Conservation (phyloP, 2,329 filamentous ascomycete genomes). For the Fusarium sulawesiense region DNA sequence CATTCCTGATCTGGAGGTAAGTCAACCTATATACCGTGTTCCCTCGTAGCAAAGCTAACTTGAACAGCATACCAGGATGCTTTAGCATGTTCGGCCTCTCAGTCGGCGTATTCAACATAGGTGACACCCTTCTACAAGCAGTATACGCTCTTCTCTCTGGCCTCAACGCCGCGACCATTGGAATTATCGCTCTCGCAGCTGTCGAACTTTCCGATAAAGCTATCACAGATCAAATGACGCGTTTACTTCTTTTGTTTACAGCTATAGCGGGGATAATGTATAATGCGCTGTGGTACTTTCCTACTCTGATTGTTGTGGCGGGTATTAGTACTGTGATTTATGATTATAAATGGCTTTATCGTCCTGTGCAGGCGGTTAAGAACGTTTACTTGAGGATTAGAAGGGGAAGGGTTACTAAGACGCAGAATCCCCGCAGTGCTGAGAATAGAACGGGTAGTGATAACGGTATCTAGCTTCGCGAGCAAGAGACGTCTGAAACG, state of each 20-base stretch:
- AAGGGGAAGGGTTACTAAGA: rapidly evolving
- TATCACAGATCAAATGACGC: conserved; percentile 71
- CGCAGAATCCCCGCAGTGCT: rapidly evolving
- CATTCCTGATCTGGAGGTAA: conserved; percentile 73
- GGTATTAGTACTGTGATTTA: not conserved
- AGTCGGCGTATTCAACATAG: conserved; percentile 71
- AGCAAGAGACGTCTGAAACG: rapidly evolving
- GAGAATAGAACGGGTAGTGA: not conserved
- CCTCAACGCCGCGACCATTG: conserved; percentile 77
- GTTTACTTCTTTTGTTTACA: conserved; percentile 72
- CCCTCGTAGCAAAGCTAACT: too few species aligned
- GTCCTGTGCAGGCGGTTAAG: conserved; percentile 8
- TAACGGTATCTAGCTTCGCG: not conserved
- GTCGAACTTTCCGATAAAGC: conserved; percentile 75
- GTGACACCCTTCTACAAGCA: conserved; percentile 66
- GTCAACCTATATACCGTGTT: too few species aligned
- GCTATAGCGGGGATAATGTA: conserved; percentile 75
- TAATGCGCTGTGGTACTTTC: conserved; percentile 81
- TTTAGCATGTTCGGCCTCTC: conserved; percentile 76
- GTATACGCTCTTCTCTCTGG: conserved; percentile 78
- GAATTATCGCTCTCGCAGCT: conserved; percentile 76
- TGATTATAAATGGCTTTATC: conserved; percentile 55
- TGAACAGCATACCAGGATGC: conserved; percentile 67
- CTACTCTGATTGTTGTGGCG: conserved; percentile 56
- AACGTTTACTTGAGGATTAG: rapidly evolving